phyloP scores from a whole-genome alignment of 495 filamentous ascomycete species.

The Massariosphaeria phaeospora region DNA sequence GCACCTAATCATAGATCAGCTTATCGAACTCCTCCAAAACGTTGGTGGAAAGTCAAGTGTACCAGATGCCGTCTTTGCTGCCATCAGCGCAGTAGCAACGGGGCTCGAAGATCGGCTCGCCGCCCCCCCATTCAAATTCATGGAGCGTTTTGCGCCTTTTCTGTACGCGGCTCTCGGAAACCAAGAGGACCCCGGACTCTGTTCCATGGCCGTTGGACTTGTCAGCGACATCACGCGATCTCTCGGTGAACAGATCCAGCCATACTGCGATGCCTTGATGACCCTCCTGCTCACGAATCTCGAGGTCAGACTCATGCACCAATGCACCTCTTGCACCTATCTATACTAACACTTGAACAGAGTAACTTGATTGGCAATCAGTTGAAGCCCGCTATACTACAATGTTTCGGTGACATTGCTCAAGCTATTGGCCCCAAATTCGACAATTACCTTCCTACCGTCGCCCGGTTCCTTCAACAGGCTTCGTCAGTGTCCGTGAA shows the following conservation, averaged over 20 bases:
- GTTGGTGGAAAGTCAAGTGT: conserved; percentile 84
- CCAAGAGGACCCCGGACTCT: conserved; percentile 88
- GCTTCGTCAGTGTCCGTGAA: conserved; percentile 72
- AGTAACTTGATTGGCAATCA: conserved; percentile 78
- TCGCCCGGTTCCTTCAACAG: conserved; percentile 89
- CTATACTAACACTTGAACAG: conserved; percentile 38
- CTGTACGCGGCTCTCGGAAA: conserved; percentile 89
- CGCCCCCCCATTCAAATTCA: conserved; percentile 93
- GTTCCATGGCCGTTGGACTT: conserved; percentile 94
- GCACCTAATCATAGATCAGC: conserved; percentile 85
- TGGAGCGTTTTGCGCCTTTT: conserved; percentile 88
- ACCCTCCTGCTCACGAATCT: conserved; percentile 90
- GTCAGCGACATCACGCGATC: conserved; percentile 94
- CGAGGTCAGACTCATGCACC: conserved; percentile 52
- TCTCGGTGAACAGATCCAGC: conserved; percentile 80
- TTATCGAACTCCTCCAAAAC: conserved; percentile 73
- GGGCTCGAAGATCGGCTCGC: conserved; percentile 88
- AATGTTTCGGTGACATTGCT: conserved; percentile 97
- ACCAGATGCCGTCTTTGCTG: conserved; percentile 86
- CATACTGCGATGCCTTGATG: conserved; percentile 96
- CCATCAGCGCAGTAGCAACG: conserved; percentile 78
- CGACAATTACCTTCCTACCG: conserved; percentile 84
- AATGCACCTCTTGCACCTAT: background rate
- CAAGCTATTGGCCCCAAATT: conserved; percentile 91
- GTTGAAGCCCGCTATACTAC: conserved; percentile 95